Base-by-base conservation (phyloP, 2,329 filamentous ascomycete species). In the Byssothecium circinans region DNA sequence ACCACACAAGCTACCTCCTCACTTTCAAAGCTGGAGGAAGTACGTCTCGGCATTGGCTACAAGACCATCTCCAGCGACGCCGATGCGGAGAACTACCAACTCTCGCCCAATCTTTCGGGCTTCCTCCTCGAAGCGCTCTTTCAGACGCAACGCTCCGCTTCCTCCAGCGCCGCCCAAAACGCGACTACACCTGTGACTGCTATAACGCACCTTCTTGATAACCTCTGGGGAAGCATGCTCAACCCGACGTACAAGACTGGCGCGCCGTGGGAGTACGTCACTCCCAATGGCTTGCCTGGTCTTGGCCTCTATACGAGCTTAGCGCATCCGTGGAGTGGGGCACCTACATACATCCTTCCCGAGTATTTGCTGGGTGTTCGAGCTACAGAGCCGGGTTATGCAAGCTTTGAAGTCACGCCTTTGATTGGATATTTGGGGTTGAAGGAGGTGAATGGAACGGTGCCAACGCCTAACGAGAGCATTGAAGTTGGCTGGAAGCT, bases 191-290 rank as follows among this genome's bases (percentile, higher is more conserved):
- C n/a, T n/a, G n/a, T n/a, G n/a, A n/a, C 23, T 25, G 53, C 58
- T 2, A 48, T 60, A 0, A 57, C 51, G 2, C 55, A 65, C 18
- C 60, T 78, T 1, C 60, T 77, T 0, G 57, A 69, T 20, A 60
- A 57, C 6, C 60, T 76, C 11, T 78, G 75, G 75, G 60, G 64
- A 2, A 62, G 65, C 3, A 78, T 78, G 75, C 51, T 76, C 0
- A 61, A 52, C 4, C 46, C 67, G 5, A 45, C 62, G 25, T 70
- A 69, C 47, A 61, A 61, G 19, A 71, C 68, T 2, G 75, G 74
- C 5, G 65, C 74, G 6, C 69, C 65, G 15, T 79, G 76, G 75
- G 75, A 78, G 50, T 78, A 78, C 36, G 60, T 76, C 1, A 63
- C 68, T 32, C 64, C 68, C 0, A 61, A 71, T 20, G 68, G 69